Conservation (phyloP, 805 yeast genomes). For the Cyberlindnera mississippiensis region DNA sequence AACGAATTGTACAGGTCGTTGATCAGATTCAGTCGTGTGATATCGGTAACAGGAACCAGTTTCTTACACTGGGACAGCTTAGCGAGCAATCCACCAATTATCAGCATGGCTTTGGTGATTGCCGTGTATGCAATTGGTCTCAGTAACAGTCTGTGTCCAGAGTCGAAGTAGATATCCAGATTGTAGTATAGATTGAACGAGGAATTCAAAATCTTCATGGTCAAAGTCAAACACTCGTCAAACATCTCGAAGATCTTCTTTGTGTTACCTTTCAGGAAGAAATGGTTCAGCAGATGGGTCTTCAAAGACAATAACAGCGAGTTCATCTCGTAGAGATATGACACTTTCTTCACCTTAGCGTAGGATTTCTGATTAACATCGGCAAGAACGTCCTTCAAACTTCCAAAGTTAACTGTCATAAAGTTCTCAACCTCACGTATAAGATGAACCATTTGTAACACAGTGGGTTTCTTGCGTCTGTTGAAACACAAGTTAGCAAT, state of each 20-base stretch:
- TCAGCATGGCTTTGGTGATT: conserved; percentile 13
- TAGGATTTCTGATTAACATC: conserved; percentile 11
- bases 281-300: conserved; percentile 37
- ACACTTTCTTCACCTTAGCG: conserved; percentile 23
- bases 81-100: conserved; percentile 8
- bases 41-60: conserved; percentile 7
- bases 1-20: conserved; percentile 12
- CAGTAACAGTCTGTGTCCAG: conserved; percentile 37
- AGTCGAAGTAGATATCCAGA: conserved; percentile 32
- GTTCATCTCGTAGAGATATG: conserved; percentile 27
- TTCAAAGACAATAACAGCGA: conserved; percentile 32
- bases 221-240: conserved; percentile 28
- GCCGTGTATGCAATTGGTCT: conserved; percentile 33
- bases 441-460: conserved; percentile 32
- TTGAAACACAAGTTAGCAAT: conserved; percentile 32
- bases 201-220: conserved; percentile 32
- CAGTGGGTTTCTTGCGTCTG: conserved; percentile 32
- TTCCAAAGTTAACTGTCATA: conserved; percentile 27
- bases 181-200: conserved; percentile 31
- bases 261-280: conserved; percentile 30
- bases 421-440: conserved; percentile 34
- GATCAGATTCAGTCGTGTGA: conserved; percentile 9
- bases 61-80: conserved; percentile 21
- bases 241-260: conserved; percentile 34
- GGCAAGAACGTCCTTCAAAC: conserved; percentile 16